These are phyloP conservation scores for Eucalyptus victrix DNA, from an alignment of 345 rosid genomes.

Conservation along the genomic window DNA sequence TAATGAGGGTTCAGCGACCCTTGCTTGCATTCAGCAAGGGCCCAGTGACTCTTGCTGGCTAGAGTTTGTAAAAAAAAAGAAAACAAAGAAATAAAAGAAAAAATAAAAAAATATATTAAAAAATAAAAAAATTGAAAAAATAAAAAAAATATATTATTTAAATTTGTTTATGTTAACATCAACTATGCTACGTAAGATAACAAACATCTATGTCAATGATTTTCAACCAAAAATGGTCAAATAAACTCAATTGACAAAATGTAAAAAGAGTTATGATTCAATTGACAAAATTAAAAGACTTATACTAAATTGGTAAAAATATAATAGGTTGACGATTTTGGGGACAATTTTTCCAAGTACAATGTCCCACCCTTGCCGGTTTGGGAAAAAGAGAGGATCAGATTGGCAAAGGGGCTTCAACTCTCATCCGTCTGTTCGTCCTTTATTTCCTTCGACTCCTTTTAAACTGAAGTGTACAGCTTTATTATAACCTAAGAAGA, in stretches of 20 bases:
- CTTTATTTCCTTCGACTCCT: neutral
- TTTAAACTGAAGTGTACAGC: neutral
- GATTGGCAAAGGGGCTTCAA: neutral
- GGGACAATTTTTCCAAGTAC: neutral
- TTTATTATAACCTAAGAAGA: neutral
- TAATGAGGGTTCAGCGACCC: accelerated
- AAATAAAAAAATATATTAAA: neutral
- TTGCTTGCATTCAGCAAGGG: too few species aligned
- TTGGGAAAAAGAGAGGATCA: neutral
- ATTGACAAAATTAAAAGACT: too few species aligned
- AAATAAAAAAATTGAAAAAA: neutral
- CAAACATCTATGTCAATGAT: accelerated
- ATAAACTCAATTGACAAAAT: too few species aligned
- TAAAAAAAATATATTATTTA: too few species aligned
- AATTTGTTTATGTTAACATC: accelerated
- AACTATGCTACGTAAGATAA: accelerated
- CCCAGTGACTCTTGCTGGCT: accelerated
- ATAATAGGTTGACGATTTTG: accelerated
- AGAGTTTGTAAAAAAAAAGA: too few species aligned
- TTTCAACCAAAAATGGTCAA: too few species aligned
- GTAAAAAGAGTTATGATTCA: too few species aligned
- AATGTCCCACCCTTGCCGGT: neutral
- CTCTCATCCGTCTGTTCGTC: neutral
- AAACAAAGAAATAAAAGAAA: too few species aligned
- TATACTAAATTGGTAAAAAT: too few species aligned